phyloP scores from a whole-genome alignment of 441 rosid genomes.

The Viola pubescens region DNA sequence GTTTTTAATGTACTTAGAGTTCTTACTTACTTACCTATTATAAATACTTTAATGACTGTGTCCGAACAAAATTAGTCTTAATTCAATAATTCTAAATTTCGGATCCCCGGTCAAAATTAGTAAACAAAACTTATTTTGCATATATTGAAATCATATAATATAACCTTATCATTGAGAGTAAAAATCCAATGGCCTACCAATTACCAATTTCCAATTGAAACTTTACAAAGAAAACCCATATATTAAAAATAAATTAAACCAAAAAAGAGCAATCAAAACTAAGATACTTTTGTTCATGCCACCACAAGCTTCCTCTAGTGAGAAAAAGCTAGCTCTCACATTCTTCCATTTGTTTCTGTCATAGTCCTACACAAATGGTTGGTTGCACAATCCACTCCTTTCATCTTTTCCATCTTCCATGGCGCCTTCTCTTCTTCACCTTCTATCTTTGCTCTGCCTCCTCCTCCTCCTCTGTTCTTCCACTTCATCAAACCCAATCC shows the following conservation, averaged over 20 bases:
- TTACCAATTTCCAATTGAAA: not conserved
- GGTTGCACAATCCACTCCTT: conserved; percentile 7
- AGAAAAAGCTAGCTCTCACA: conserved; percentile 15
- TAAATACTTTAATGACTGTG: not conserved
- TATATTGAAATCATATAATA: too few relatives aligned
- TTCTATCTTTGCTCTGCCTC: conserved; percentile 22
- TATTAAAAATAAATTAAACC: not conserved
- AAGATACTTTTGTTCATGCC: conserved; percentile 5
- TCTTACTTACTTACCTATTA: too few relatives aligned
- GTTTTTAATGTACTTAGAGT: too few relatives aligned
- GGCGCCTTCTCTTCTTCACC: conserved; percentile 32
- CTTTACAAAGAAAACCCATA: not conserved
- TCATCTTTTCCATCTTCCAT: conserved; percentile 19
- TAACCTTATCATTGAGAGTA: too few relatives aligned
- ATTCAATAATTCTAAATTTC: too few relatives aligned
- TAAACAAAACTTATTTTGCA: not conserved
- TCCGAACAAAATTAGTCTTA: too few relatives aligned
- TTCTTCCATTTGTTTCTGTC: not conserved
- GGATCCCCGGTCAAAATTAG: too few relatives aligned
- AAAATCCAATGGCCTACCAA: not conserved
- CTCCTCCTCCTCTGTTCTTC: conserved; percentile 15
- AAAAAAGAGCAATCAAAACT: not conserved
- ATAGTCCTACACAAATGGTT: conserved; percentile 18
- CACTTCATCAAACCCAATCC: conserved; percentile 28
- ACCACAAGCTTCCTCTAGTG: conserved; percentile 11